Conservation (phyloP, 208 protist species). For the Vickermania ingenoplastis region DNA sequence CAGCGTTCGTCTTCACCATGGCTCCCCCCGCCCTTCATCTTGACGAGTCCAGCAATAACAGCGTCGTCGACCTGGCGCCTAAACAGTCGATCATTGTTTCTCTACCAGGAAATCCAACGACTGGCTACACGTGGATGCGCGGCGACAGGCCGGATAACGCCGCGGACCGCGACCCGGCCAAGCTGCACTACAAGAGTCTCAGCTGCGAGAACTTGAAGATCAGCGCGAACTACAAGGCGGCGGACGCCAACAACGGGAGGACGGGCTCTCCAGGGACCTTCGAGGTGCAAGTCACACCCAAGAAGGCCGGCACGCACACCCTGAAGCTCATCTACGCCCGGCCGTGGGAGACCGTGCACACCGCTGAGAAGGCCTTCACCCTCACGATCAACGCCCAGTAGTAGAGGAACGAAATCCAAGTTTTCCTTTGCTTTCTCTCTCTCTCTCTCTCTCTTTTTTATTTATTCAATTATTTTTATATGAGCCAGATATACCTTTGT, state of each 20-base stretch:
- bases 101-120: conserved; percentile 57
- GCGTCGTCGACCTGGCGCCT: conserved; percentile 12
- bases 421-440: background rate
- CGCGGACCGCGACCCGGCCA: conserved; percentile 7
- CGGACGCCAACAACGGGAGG: conserved; percentile 5
- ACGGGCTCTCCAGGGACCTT: conserved; percentile 27
- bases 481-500: too few species aligned
- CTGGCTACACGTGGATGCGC: conserved; percentile 53
- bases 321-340: conserved; percentile 42
- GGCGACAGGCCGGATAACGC: too few species aligned
- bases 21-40: too few species aligned
- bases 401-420: conserved; percentile 4
- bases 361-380: conserved; percentile 22
- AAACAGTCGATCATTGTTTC: conserved; percentile 17
- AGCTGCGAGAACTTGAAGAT: conserved; percentile 23
- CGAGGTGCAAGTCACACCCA: conserved; percentile 28
- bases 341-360: conserved; percentile 18
- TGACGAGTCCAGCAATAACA: conserved; percentile 10
- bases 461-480: too few species aligned
- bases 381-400: conserved; percentile 25
- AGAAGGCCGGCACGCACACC: conserved; percentile 17
- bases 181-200: background rate
- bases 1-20: too few species aligned
- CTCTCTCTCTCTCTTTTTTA: background rate
- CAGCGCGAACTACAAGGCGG: background rate